Conservation (phyloP, 1,139 yeast species). For the Diutina mesorugosa region DNA sequence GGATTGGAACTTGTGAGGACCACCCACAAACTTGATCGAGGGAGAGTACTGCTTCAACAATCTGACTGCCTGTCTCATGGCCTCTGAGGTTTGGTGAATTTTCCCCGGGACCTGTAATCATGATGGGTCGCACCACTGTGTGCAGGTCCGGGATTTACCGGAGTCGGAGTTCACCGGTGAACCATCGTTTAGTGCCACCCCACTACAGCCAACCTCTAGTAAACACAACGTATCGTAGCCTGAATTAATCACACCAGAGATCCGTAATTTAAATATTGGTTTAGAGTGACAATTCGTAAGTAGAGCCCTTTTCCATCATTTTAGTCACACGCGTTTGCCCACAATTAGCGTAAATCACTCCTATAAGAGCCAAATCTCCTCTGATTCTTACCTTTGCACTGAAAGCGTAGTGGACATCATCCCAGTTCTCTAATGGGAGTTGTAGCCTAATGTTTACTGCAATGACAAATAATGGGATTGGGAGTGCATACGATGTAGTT, state of each 20-base stretch:
- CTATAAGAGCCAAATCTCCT: too few species aligned
- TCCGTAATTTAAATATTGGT: too few species aligned
- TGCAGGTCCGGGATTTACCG: background rate
- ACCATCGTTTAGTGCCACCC: too few species aligned
- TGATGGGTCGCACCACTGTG: background rate
- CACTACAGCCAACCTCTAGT: too few species aligned
- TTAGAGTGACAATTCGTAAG: too few species aligned
- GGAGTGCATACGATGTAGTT: background rate
- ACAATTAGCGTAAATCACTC: too few species aligned
- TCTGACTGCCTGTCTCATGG: background rate
- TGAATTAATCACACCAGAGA: too few species aligned
- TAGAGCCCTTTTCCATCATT: too few species aligned
- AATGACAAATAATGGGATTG: background rate
- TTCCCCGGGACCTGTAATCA: background rate
- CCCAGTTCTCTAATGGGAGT: background rate
- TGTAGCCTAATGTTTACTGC: background rate
- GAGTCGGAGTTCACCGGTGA: background rate
- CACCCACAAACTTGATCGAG: conserved; percentile 2
- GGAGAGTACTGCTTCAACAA: conserved; percentile 1
- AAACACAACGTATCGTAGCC: too few species aligned
- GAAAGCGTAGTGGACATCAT: background rate
- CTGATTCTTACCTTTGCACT: too few species aligned
- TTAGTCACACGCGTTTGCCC: too few species aligned
- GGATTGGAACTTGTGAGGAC: background rate
- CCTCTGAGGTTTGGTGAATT: background rate